Evolutionary conservation across 352 stramenopile species (phyloP), one percentile per base, ranked within the genome.

Genomic region (Elongisporangium undulatum): DNA sequence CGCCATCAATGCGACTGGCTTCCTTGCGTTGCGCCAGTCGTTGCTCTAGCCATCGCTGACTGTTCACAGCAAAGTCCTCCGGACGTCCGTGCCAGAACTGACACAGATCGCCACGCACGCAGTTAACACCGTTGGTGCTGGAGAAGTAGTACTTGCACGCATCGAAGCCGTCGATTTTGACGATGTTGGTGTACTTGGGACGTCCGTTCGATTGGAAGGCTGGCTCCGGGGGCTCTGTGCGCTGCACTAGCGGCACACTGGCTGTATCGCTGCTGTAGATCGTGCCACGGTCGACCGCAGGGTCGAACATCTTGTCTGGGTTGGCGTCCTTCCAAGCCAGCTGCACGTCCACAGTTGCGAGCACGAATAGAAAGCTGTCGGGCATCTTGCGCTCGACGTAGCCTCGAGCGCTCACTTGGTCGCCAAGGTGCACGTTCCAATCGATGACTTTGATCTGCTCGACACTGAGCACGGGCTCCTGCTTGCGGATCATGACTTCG

Each of bases 141-240:
- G 81, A 85, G 62, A 95, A 95, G 62, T 93, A 90, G 64, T 89
- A 95, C 62, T 95, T 95, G 71, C 83, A 95, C 1, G 82, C 75
- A 49, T 93, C 91, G 56, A 89, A 87, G 53, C 85, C 85, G 56
- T 90, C 64, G 53, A 93, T 67, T 26, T 79, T 71, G 34, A 95
- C 85, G 51, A 93, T 90, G 59, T 95, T 92, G 56, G 82, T 90
- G 76, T 95, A 93, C 60, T 89, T 91, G 58, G 84, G 71, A 0
- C 53, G 13, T 10, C 20, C 48, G n/a, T 52, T 52, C 48, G n/a
- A 22, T 52, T 52, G 48, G 7, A 34, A 34, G 8, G 26, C 26
- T 34, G 26, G 26, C 8, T 34, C 26, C n/a, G 57, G 26, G 8
- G 57, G 6, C 50, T 45, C 22, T 17, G 54, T 50, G 20, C 13